Conservation (phyloP, 23 red algal genomes). For the Cyanidium caldarium region DNA sequence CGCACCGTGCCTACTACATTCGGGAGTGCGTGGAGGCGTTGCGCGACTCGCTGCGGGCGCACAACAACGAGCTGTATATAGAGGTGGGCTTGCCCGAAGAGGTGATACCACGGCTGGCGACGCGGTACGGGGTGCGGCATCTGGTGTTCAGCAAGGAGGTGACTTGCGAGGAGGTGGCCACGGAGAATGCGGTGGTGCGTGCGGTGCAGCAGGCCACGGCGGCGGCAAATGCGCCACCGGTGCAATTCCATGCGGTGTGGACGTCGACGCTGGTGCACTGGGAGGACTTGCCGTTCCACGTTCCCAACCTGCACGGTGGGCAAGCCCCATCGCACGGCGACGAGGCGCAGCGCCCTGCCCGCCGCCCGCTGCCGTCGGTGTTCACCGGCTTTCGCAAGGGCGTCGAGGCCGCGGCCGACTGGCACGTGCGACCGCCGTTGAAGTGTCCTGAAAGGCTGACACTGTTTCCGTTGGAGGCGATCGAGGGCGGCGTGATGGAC, state of each 20-base stretch:
- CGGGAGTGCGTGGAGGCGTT: slow-evolving; percentile 38
- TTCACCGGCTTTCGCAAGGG: slow-evolving; percentile 54
- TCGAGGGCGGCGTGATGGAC: background rate
- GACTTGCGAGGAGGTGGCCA: slow-evolving; percentile 27
- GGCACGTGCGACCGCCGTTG: slow-evolving; percentile 22
- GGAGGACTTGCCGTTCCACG: slow-evolving; percentile 47
- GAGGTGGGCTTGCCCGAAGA: slow-evolving; percentile 28
- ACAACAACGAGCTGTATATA: slow-evolving; percentile 35
- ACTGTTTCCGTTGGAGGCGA: slow-evolving; percentile 18
- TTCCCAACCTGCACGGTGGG: background rate
- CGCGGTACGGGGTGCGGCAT: slow-evolving; percentile 4
- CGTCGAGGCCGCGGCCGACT: slow-evolving; percentile 17
- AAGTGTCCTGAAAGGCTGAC: slow-evolving; percentile 19
- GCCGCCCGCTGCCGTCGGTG: slow-evolving; percentile 8
- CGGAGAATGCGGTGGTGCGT: slow-evolving; percentile 29
- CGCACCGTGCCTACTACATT: slow-evolving; percentile 47
- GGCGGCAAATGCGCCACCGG: background rate
- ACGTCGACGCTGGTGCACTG: slow-evolving; percentile 40
- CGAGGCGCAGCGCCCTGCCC: background rate
- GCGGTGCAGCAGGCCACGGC: slow-evolving; percentile 3
- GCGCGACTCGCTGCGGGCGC: slow-evolving; percentile 11
- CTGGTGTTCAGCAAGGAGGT: slow-evolving; percentile 65
- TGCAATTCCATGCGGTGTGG: slow-evolving; percentile 43
- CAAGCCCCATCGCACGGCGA: background rate
- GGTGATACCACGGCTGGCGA: slow-evolving; percentile 20